Conservation (phyloP, 2,329 filamentous ascomycete genomes). For the Gyromitra esculenta region DNA sequence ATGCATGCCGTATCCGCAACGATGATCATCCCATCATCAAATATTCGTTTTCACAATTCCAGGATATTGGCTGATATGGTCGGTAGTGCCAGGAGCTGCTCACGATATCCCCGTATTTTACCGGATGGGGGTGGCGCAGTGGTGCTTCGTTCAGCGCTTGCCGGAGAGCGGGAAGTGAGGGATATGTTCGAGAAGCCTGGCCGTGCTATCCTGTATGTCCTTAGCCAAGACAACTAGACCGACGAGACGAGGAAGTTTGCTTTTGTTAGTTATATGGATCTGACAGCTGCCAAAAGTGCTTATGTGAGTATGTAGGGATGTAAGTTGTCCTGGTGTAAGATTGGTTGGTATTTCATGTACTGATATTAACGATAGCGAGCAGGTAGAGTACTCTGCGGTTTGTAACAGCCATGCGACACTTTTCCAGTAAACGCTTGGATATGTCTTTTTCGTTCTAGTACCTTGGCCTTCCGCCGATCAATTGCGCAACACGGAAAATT, state of each 20-base stretch:
- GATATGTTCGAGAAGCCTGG: conserved; percentile 7
- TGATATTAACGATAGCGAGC: background rate
- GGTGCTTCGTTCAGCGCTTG: background rate
- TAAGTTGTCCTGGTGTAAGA: background rate
- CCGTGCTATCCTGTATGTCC: background rate
- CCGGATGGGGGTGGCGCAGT: conserved; percentile 1
- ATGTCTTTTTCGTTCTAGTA: conserved; percentile 15
- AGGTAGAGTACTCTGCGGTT: background rate
- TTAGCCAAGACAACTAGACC: background rate
- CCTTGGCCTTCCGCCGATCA: conserved; percentile 14
- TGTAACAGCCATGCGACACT: background rate
- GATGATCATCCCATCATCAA: background rate
- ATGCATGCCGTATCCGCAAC: background rate
- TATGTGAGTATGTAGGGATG: conserved; percentile 4
- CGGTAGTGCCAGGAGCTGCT: background rate
- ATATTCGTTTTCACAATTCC: background rate
- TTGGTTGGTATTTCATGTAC: background rate
- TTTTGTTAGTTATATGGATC: conserved; percentile 25
- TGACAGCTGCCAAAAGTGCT: conserved; percentile 37
- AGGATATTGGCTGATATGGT: conserved; percentile 7
- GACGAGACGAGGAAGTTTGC: background rate
- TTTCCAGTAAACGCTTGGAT: conserved; percentile 14
- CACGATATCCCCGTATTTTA: background rate
- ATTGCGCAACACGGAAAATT: conserved; percentile 32
- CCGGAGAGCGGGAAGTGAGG: conserved; percentile 3